Conservation (phyloP, 2,329 filamentous ascomycete species). For the Fusarium xylarioides region DNA sequence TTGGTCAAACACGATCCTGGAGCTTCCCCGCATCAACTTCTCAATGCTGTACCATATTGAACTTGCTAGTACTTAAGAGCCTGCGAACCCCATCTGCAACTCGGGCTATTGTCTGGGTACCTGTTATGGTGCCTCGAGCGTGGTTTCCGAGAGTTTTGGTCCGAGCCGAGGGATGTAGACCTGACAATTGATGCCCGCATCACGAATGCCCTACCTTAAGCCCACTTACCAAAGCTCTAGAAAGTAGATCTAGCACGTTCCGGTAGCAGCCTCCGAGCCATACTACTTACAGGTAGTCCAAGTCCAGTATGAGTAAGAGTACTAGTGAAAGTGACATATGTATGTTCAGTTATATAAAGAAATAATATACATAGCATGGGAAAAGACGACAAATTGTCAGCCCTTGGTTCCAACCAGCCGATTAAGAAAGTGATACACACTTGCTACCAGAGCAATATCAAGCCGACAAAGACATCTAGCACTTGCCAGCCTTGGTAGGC, state of each 20-base stretch:
- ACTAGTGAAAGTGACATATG: neutral
- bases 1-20: neutral
- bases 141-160: accelerated
- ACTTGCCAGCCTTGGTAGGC: slow-evolving; percentile 38
- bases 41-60: accelerated
- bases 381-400: no score
- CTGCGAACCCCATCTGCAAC: accelerated
- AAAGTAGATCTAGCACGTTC: accelerated
- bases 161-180: accelerated
- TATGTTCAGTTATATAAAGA: neutral
- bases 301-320: neutral
- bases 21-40: accelerated
- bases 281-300: no score
- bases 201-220: accelerated
- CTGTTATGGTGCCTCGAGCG: accelerated
- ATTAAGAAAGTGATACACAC: neutral
- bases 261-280: accelerated
- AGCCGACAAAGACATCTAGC: accelerated
- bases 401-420: accelerated
- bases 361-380: neutral
- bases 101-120: accelerated
- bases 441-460: neutral
- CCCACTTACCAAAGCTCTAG: neutral
- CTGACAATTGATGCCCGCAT: accelerated
- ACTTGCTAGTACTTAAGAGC: no score